Evolutionary conservation across 495 filamentous ascomycete species (phyloP).

Genomic region (Aspergillus ellipticus): DNA sequence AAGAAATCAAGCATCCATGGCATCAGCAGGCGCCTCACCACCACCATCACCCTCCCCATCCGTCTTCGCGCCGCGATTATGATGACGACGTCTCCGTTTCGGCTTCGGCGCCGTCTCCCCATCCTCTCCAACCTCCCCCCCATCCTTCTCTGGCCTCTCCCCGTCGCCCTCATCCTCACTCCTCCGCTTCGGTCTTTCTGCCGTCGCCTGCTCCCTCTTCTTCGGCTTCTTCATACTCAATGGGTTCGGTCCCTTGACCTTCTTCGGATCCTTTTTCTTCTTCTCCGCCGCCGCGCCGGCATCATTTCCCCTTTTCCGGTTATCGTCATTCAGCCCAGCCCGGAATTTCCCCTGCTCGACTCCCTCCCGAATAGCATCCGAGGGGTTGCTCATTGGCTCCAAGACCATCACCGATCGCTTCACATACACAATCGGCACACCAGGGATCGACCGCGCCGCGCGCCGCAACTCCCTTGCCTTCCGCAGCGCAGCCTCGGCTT

Average conservation of each 20-base stretch:
- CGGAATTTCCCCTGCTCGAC: constrained; percentile 76
- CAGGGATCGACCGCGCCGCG: constrained; percentile 49
- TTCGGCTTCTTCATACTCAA: constrained; percentile 84
- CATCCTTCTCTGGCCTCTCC: constrained; percentile 22
- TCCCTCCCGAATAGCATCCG: constrained; percentile 56
- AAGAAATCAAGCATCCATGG: constrained; percentile 24
- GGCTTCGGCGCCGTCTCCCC: constrained; percentile 25
- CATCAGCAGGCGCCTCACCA: constrained; percentile 12
- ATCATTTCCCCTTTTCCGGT: constrained; percentile 38
- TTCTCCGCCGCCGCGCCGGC: constrained; percentile 33
- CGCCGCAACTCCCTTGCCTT: constrained; percentile 33
- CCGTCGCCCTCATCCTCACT: neutral
- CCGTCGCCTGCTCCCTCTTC: constrained; percentile 31
- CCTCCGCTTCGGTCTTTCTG: constrained; percentile 21
- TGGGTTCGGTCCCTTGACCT: constrained; percentile 83
- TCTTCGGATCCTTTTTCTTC: constrained; percentile 59
- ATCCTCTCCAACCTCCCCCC: constrained; percentile 18
- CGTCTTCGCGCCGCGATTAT: constrained; percentile 30
- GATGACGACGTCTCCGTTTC: constrained; percentile 49
- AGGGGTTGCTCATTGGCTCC: constrained; percentile 75
- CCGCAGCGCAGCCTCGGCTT: constrained; percentile 22
- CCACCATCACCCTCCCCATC: constrained; percentile 22
- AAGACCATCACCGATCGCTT: constrained; percentile 84
- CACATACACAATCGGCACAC: constrained; percentile 78
- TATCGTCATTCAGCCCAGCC: constrained; percentile 56